Evolutionary conservation across 176 grass and related monocot species (phyloP), one percentile per base, ranked within the genome.

Genomic region (Secale cereale): DNA sequence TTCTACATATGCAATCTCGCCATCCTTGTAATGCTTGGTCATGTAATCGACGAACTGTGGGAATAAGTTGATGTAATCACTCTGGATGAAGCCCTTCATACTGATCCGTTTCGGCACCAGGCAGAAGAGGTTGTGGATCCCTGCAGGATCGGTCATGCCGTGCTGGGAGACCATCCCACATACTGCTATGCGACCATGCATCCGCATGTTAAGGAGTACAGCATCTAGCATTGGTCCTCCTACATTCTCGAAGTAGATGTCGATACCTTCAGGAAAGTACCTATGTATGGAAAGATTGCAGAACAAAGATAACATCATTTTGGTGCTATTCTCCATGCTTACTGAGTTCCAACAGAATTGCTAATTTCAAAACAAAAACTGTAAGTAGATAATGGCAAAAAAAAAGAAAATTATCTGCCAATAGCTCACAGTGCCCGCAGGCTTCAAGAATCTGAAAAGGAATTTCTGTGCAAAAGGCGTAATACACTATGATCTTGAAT

Each of bases 231-330:
- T 95, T 13, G 70, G 23, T 0, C 94, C 94, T 0, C 94, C 91
- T 6, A 93, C 86, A 9, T 95, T 93, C 32, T 95, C 94, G 7
- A 93, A 95, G 83, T 91, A 93, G 59, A 93, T 87, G 77, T 95
- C 94, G 15, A 95, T 91, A 22, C 93, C 93, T 40, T 87, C 80
- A 17, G 93, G 88, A 40, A 92, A 92, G 80, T 85, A 91, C 86
- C 94, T 97, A 77, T 1, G 72, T 23, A 76, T 1, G 5, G 9
- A 43, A 37, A 43, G 37, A 73, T 67, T 37, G 48, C 33, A 63
- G 2, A 60, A 29, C 1, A 50, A 33, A 50, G n/a, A 31, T 23
- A 15, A 15, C 2, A 41, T 0, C 28, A 59, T 61, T 60, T 60
- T 11, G 9, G 57, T 31, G 52, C 30, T 16, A 61, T 22, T 57